Percentiles rank a stretch among this genome's conserved stretches.
Evolutionary conservation across 2,329 filamentous ascomycete species (phyloP).

Genomic region (Colletotrichum kahawae): DNA sequence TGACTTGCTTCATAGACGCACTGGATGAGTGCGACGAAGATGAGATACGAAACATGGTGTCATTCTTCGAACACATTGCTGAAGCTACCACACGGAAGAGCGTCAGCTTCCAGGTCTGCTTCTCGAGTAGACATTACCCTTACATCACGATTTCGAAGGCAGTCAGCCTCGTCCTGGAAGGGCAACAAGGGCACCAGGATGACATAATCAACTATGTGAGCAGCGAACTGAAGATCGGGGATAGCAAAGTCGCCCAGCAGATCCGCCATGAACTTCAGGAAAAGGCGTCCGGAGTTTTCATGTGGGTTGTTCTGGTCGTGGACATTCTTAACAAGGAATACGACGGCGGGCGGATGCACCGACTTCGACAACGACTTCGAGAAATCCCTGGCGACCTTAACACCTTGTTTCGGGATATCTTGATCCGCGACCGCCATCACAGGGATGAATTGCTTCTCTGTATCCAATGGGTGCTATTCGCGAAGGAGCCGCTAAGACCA

Average conservation of each 20-base stretch:
- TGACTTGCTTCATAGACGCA: slow-evolving; percentile 17
- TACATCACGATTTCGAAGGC: slow-evolving; percentile 28
- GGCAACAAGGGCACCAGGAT: slow-evolving; percentile 27
- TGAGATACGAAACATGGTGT: background rate
- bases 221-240: slow-evolving; percentile 24
- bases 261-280: slow-evolving; percentile 35
- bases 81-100: background rate
- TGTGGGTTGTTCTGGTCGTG: slow-evolving; percentile 47
- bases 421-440: slow-evolving; percentile 46
- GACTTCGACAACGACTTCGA: slow-evolving; percentile 24
- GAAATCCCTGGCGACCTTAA: slow-evolving; percentile 41
- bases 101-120: slow-evolving; percentile 25
- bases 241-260: background rate
- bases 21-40: slow-evolving; percentile 11
- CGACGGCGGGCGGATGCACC: slow-evolving; percentile 28
- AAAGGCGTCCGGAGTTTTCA: slow-evolving; percentile 46
- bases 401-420: slow-evolving; percentile 51
- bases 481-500: slow-evolving; percentile 41
- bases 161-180: slow-evolving; percentile 30
- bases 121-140: slow-evolving; percentile 8
- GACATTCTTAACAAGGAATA: slow-evolving; percentile 40
- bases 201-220: slow-evolving; percentile 40
- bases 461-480: slow-evolving; percentile 55
- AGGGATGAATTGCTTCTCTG: slow-evolving; percentile 43
- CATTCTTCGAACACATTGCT: background rate